Conservation (phyloP, 2,329 filamentous ascomycete species). For the Trichophyton schoenleinii region DNA sequence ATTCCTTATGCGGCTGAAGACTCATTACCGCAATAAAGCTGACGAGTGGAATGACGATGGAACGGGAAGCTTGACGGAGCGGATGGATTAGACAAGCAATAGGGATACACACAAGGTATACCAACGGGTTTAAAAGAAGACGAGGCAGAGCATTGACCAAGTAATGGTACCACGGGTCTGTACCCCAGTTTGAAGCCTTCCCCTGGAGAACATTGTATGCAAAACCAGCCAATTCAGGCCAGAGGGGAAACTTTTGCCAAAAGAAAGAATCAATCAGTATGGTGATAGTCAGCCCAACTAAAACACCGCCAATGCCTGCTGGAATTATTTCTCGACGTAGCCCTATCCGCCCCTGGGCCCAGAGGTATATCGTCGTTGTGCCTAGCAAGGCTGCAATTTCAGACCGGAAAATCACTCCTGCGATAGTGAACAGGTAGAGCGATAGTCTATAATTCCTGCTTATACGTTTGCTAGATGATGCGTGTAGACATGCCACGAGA, state of each 20-base stretch:
- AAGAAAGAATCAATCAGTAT: constrained; percentile 80
- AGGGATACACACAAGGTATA: constrained; percentile 41
- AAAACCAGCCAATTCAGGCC: constrained; percentile 85
- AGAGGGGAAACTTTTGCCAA: constrained; percentile 67
- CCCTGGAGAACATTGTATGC: constrained; percentile 81
- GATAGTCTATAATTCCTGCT: constrained; percentile 48
- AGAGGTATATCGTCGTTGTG: constrained; percentile 52
- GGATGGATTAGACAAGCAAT: constrained; percentile 43
- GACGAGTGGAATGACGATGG: constrained; percentile 52
- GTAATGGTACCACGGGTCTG: constrained; percentile 76
- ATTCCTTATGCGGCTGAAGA: constrained; percentile 86
- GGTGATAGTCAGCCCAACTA: constrained; percentile 56
- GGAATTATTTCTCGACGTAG: constrained; percentile 46
- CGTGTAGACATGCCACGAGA: background rate
- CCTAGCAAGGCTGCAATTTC: constrained; percentile 73
- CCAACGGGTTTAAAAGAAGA: constrained; percentile 68
- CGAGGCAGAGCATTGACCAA: constrained; percentile 69
- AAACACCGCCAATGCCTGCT: constrained; percentile 52
- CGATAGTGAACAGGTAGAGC: constrained; percentile 63
- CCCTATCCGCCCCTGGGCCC: constrained; percentile 42
- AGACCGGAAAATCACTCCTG: constrained; percentile 75
- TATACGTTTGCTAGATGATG: constrained; percentile 21
- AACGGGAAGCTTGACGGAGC: constrained; percentile 38
- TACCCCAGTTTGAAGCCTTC: constrained; percentile 76
- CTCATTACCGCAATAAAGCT: constrained; percentile 72